These are phyloP conservation scores for Dioscorea alata DNA, from an alignment of 106 monocot species.

Conservation along the genomic window DNA sequence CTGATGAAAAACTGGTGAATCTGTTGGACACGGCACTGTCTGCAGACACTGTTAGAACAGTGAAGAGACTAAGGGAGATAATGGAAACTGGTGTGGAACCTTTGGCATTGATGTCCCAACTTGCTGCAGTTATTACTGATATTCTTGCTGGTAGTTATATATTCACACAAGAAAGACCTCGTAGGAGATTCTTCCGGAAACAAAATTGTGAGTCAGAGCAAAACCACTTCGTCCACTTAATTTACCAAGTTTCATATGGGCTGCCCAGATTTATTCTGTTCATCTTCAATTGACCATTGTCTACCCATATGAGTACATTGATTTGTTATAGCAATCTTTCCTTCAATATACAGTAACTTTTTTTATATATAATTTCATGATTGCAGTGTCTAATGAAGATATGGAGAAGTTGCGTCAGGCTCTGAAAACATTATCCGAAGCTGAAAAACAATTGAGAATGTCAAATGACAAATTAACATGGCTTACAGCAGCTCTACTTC, in stretches of 20 bases:
- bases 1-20: conserved; percentile 90
- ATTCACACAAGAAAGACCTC: conserved; percentile 54
- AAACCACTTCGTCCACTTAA: neutral
- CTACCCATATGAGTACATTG: neutral
- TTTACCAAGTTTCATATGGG: neutral
- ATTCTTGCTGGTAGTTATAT: conserved; percentile 86
- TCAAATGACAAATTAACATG: conserved; percentile 95
- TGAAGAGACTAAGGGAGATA: conserved; percentile 80
- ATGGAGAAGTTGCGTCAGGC: conserved; percentile 84
- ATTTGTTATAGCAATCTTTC: too few relatives aligned
- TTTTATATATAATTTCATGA: neutral
- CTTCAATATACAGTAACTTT: neutral
- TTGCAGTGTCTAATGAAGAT: conserved; percentile 82
- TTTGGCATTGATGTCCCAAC: conserved; percentile 83
- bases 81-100: conserved; percentile 89
- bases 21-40: conserved; percentile 90
- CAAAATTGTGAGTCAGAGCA: conserved; percentile 47
- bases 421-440: conserved; percentile 79
- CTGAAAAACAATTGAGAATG: conserved; percentile 79
- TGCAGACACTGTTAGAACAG: conserved; percentile 89
- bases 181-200: conserved; percentile 59
- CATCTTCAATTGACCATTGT: neutral
- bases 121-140: conserved; percentile 95
- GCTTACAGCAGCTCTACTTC: conserved; percentile 93
- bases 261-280: neutral